Evolutionary conservation across 2,329 filamentous ascomycete genomes (phyloP), one percentile per base, ranked within the genome.

Genomic region (Scedosporium apiospermum): DNA sequence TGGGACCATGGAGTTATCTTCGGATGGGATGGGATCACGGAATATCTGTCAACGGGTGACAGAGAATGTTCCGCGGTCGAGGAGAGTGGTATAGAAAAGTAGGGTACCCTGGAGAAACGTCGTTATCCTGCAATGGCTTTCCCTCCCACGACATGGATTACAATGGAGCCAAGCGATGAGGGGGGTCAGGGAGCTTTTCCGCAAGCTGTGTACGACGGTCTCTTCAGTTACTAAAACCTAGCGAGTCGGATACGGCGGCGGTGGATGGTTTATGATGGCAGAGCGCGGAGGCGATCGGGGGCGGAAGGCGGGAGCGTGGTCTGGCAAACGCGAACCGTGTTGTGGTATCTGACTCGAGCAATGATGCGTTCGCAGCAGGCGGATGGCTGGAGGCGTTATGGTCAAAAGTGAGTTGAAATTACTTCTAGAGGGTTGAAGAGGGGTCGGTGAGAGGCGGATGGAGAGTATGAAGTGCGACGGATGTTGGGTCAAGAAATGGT

Each of bases 1-100:
- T 77, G 81, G 80, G 78, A 82, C 80, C 81, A 83, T 83, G 81
- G 78, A 74, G 77, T 72, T 75, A 69, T 75, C 70, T 74, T 73
- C 65, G 69, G 62, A 64, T 68, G 59, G 49, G 30, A n/a, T 61
- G 49, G 60, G 60, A 61, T 61, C 60, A 61, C 60, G 60, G 60
- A 61, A 42, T 55, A 61, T 61, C 60, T 61, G 60, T 61, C 60
- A 61, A 61, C 60, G 46, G 46, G 60, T 61, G 60, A 61, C 60
- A 61, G 60, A 61, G 60, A 61, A 26, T 27, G 44, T 61, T 57
- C 60, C 60, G 60, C 49, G 60, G 60, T 49, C 49, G 41, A 30
- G 30, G 41, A 44, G 30, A 12, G 7, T 34, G 46, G 23, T 42
- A 42, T 27, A 41, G 21, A 41, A 21, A 16, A 51, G 30, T 23